Base-by-base conservation (phyloP, 306 rosid species). In the Aeschynomene evenia region DNA sequence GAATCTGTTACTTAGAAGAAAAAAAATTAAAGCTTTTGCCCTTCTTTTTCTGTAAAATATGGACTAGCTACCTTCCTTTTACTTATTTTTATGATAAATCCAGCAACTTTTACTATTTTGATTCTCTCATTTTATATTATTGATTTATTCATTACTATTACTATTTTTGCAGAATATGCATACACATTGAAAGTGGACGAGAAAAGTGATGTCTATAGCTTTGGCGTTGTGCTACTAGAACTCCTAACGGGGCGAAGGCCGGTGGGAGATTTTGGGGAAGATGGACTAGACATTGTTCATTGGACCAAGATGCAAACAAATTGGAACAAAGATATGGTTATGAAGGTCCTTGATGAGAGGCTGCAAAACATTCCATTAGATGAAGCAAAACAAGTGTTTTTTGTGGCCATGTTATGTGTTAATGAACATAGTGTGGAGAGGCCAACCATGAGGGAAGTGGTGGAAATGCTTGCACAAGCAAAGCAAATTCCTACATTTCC, bases 401-500 rank as follows among this genome's bases (percentile, higher is more conserved):
- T 89, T 73, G 92, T 92, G 42, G 92, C 98, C 24, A 87, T 89
- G 92, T 69, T 86, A 11, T 87, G 98, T 63, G 95, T 87, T 63
- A 85, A 92, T 29, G 96, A 92, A 52, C 95, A 81, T 26, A 89
- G 96, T 50, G 88, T 92, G 73, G 98, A 92, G 77, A 39, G 98
- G 58, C 95, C 98, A 42, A 85, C 96, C 72, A 92, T 92, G 98
- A 87, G 98, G 79, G 98, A 92, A 77, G 98, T 92, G 34, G 95
- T 92, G 58, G 92, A 92, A 60, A 92, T 92, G 95, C 92, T 92
- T 23, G 84, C 83, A 58, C 92, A 92, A 73, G 95, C 94, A 28
- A 87, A 85, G 56, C 91, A 89, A 72, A 88, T 90, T 5, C 70
- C 78, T 29, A 68, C 82, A 56, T 89, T 87, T 39, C 77, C 84